Evolutionary conservation across 2,329 filamentous ascomycete genomes (phyloP).

Genomic region (Cercospora sojina): DNA sequence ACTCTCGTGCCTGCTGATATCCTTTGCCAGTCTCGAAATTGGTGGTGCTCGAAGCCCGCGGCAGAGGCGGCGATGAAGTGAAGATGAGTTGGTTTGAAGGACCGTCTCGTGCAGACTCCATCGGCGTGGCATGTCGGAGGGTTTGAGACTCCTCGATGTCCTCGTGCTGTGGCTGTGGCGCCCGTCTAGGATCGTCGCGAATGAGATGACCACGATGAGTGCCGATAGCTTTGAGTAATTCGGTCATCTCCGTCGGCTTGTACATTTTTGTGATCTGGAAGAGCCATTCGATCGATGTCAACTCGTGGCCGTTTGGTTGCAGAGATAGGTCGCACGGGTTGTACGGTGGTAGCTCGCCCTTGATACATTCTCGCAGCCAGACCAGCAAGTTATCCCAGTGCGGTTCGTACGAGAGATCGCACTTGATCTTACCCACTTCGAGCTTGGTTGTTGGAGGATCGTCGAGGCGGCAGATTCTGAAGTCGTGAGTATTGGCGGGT

Average conservation of each 20-base stretch:
- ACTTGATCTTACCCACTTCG: not conserved
- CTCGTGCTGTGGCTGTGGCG: not conserved
- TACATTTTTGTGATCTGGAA: not conserved
- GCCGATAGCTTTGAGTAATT: not conserved
- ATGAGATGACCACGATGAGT: slow-evolving; percentile 7
- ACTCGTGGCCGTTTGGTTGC: not conserved
- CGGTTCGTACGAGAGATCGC: not conserved
- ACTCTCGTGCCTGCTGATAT: not conserved
- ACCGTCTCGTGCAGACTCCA: not conserved
- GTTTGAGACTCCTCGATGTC: not conserved
- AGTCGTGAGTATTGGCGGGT: not conserved
- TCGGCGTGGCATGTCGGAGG: not conserved
- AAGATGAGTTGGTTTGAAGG: not conserved
- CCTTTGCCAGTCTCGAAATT: not conserved
- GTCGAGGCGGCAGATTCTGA: not conserved
- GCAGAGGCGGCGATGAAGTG: not conserved
- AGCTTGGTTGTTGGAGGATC: not conserved
- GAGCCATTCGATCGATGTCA: not conserved
- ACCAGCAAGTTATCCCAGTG: slow-evolving; percentile 1
- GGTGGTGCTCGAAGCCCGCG: rapidly evolving
- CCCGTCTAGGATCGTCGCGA: not conserved
- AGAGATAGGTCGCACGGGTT: not conserved
- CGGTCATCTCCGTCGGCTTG: not conserved
- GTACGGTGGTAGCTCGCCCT: not conserved
- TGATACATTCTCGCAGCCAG: not conserved